These are phyloP conservation scores for Vitellaria paradoxa DNA, from an alignment of 179 eudicot species.

Conservation along the genomic window DNA sequence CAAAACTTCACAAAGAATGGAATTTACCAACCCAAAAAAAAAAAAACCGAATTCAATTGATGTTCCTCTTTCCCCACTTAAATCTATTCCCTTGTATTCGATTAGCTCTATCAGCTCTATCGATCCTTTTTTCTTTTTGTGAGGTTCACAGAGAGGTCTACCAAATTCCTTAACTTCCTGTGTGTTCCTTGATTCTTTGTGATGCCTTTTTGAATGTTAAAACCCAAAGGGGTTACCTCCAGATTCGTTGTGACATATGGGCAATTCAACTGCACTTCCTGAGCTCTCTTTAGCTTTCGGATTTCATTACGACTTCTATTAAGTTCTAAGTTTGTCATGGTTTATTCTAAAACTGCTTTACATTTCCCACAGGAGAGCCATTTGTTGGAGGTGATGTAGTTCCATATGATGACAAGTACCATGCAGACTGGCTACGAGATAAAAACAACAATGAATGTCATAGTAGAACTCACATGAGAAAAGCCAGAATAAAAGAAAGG, in stretches of 20 bases:
- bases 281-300: not conserved
- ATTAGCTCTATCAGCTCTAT: no score
- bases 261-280: not conserved
- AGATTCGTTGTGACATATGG: no score
- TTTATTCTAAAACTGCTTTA: not conserved
- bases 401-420: conserved; percentile 29
- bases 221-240: no score
- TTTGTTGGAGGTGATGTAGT: conserved; percentile 26
- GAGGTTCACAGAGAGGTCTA: no score
- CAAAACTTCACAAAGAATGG: not conserved
- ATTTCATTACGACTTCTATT: not conserved
- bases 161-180: no score
- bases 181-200: no score
- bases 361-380: conserved; percentile 29
- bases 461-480: conserved; percentile 12
- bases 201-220: no score
- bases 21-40: not conserved
- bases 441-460: not conserved
- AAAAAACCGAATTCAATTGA: not conserved
- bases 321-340: not conserved
- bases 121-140: no score
- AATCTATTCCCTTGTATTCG: not conserved
- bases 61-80: not conserved
- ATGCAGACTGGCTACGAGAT: conserved; percentile 25
- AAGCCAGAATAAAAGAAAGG: conserved; percentile 14